These are phyloP conservation scores for Meyerozyma elateridarum DNA, from an alignment of 1,139 yeast species.

Conservation along the genomic window DNA sequence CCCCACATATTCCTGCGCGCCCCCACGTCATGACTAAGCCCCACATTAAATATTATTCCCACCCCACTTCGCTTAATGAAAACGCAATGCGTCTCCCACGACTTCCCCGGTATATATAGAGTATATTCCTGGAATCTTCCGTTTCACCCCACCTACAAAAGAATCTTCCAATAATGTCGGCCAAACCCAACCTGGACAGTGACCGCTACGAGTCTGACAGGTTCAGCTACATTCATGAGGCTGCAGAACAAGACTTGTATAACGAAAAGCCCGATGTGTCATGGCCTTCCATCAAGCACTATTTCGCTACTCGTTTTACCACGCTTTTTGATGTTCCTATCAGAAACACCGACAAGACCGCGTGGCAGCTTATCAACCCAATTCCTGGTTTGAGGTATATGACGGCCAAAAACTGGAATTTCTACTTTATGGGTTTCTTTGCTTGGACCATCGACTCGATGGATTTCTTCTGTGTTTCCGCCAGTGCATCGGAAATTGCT, in stretches of 20 bases:
- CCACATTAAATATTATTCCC: no score
- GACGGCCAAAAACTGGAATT: constrained; percentile 52
- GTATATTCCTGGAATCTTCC: no score
- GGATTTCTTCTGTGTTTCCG: constrained; percentile 69
- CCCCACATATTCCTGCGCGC: no score
- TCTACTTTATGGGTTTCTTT: constrained; percentile 56
- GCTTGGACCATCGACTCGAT: constrained; percentile 83
- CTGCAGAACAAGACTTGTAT: constrained; percentile 3
- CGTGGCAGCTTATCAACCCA: constrained; percentile 41
- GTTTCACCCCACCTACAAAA: no score
- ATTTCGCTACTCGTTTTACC: constrained; percentile 12
- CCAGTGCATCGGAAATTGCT: constrained; percentile 56
- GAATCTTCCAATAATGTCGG: no score
- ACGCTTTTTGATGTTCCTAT: constrained; percentile 16
- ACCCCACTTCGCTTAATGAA: no score
- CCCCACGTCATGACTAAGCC: no score
- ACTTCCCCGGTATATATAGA: no score
- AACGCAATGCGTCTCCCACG: no score
- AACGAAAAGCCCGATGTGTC: constrained; percentile 7
- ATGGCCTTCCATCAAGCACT: constrained; percentile 5
- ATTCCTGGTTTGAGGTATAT: constrained; percentile 46
- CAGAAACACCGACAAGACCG: constrained; percentile 9
- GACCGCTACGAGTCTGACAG: no score
- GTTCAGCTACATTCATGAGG: neutral
- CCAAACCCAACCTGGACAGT: no score